These are phyloP conservation scores for Fagopyrum esculentum DNA, from an alignment of 148 eudicot genomes.

Conservation along the genomic window DNA sequence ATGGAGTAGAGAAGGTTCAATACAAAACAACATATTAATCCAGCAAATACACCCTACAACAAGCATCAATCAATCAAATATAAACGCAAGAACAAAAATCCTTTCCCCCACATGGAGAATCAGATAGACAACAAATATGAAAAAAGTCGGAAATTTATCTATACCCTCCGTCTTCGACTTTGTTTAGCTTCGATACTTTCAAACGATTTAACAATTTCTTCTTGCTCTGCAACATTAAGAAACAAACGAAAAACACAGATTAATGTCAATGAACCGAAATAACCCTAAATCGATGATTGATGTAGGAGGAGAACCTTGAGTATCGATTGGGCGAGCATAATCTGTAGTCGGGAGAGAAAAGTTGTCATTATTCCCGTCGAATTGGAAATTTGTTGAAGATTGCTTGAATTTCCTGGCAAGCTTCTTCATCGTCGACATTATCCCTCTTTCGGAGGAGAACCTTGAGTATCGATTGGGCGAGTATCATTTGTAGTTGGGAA, in stretches of 20 bases:
- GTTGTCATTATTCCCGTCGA: slow-evolving; percentile 25
- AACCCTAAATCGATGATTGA: slow-evolving; percentile 16
- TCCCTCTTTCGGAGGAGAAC: slow-evolving; percentile 20
- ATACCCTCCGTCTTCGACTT: slow-evolving; percentile 75
- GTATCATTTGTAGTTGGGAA: slow-evolving; percentile 69
- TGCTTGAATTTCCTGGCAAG: slow-evolving; percentile 45
- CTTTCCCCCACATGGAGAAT: not conserved
- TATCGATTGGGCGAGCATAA: slow-evolving; percentile 69
- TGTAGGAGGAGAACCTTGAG: slow-evolving; percentile 37
- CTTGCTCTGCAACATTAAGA: slow-evolving; percentile 56
- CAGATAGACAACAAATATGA: not conserved
- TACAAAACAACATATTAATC: slow-evolving; percentile 38
- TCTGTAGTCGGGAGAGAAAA: slow-evolving; percentile 66
- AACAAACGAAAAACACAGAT: not conserved
- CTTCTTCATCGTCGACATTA: slow-evolving; percentile 38
- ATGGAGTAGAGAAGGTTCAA: slow-evolving; percentile 68
- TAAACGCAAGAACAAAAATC: not conserved
- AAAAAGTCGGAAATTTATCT: not conserved
- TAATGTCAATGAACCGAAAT: not conserved
- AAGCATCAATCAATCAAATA: slow-evolving; percentile 13
- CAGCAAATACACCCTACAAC: slow-evolving; percentile 61
- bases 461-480: slow-evolving; percentile 74
- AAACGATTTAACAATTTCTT: slow-evolving; percentile 75
- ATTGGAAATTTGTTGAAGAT: slow-evolving; percentile 14
- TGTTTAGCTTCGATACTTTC: slow-evolving; percentile 57